Evolutionary conservation across 2,329 filamentous ascomycete genomes (phyloP), one percentile per base, ranked within the genome.

Genomic region (Amphichorda felina): DNA sequence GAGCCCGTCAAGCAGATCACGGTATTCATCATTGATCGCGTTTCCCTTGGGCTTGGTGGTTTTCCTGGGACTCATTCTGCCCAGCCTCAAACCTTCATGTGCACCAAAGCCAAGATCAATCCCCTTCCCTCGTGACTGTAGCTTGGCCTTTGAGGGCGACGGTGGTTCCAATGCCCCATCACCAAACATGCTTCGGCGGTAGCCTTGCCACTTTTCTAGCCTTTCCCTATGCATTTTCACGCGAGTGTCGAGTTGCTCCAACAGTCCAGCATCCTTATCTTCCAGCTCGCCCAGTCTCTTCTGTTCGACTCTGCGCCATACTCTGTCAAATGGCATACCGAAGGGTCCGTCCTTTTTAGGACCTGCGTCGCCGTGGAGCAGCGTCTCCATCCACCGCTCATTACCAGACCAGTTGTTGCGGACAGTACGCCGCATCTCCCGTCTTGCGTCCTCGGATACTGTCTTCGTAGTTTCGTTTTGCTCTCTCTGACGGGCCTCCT

Each of bases 391-490:
- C 79, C 86, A 89, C 38, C 74, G 70, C 40, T 79, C 72, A 47
- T 79, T 75, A 2, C 85, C 87, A 11, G 82, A 66, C 87, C 87
- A 94, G 44, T 86, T 84, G 41, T 78, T 76, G 25, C 70, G 67
- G 21, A 87, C 60, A 3, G 70, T 66, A 29, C 70, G 72, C 45
- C 78, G 68, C 38, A 85, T 59, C 27, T 72, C 61, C 1, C 54
- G 44, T 30, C 59, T 64, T 4, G 59, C 52, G 27, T 65, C 57
- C 9, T 65, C 58, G 0, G 66, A 54, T 6, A 66, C 42, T 18
- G 57, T 50, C 11, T 55, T 50, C 13, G 50, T 41, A 1, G 43
- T 41, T 2, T 42, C 40, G 1, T 46, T 36, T 4, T 45, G 39
- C 18, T 57, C 49, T 15, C 54, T 50, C 2, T 48, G 45, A 17